A percentile compares a stretch with the other conserved stretches of the same genome.
Evolutionary conservation across 352 stramenopile species (phyloP).

Genomic region (Aphanomyces stellatus): DNA sequence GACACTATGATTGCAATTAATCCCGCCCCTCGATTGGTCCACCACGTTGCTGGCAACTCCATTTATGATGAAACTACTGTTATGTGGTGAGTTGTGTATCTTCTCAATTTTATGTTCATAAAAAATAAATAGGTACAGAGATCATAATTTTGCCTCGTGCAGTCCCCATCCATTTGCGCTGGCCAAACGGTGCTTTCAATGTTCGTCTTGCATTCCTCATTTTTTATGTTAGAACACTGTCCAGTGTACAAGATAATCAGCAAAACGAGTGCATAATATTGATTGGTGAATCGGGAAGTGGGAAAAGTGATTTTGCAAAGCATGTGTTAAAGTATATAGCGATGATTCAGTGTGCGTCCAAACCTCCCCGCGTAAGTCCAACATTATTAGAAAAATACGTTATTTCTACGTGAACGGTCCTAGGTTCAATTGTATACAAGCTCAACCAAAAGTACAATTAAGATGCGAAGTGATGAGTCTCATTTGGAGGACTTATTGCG

Average conservation of each 20-base stretch:
- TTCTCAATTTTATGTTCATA: background rate
- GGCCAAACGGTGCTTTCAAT: constrained; percentile 48
- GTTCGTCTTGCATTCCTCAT: constrained; percentile 30
- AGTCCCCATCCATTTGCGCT: constrained; percentile 62
- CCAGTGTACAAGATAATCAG: background rate
- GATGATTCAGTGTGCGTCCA: constrained; percentile 31
- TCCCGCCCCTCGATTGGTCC: constrained; percentile 50
- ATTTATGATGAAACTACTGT: constrained; percentile 79
- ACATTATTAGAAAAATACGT: too few species aligned
- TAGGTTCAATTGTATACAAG: constrained; percentile 66
- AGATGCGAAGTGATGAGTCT: constrained; percentile 71
- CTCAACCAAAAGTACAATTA: constrained; percentile 73
- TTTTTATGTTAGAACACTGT: background rate
- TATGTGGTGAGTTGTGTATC: constrained; percentile 33
- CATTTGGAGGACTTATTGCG: constrained; percentile 66
- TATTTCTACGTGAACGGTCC: background rate
- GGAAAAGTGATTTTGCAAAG: constrained; percentile 70
- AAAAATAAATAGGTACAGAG: constrained; percentile 4
- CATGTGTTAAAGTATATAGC: constrained; percentile 73
- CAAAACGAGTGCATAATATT: constrained; percentile 27
- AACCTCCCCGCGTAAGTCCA: constrained; percentile 6
- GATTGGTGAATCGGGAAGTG: constrained; percentile 57
- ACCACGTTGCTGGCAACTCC: constrained; percentile 65
- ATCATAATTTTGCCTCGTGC: constrained; percentile 2
- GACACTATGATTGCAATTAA: constrained; percentile 62